Conservation (phyloP, 1,284 basidiomycete genomes). For the Fomitopsis betulina region DNA sequence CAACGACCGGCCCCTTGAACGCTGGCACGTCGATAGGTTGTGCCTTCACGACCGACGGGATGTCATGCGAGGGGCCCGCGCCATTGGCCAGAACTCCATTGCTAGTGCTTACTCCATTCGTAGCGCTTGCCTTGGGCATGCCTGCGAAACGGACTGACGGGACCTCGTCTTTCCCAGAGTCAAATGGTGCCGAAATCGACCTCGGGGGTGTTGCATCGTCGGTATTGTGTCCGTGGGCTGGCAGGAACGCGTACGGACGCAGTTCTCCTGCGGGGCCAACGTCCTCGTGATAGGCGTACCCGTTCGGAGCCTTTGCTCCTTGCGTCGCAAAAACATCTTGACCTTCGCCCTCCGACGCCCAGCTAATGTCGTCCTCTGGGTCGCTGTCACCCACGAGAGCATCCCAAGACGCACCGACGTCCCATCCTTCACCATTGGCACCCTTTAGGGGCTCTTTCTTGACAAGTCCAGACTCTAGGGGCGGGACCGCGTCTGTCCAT, state of each 20-base stretch:
- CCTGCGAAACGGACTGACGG: constrained; percentile 19
- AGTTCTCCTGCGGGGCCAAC: constrained; percentile 30
- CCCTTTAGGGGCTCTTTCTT: constrained; percentile 39
- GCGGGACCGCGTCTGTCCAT: constrained; percentile 67
- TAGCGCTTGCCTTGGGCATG: constrained; percentile 11
- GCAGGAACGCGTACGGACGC: constrained; percentile 16
- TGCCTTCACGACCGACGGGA: constrained; percentile 29
- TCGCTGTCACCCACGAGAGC: constrained; percentile 30
- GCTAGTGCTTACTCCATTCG: constrained; percentile 23
- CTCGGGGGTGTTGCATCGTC: constrained; percentile 9
- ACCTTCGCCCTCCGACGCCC: constrained; percentile 45
- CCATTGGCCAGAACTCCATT: constrained; percentile 21
- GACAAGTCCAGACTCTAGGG: constrained; percentile 50
- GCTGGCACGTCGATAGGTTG: constrained; percentile 29
- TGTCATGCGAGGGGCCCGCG: constrained; percentile 25
- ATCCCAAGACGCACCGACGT: constrained; percentile 53
- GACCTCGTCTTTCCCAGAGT: constrained; percentile 6
- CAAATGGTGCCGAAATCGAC: not conserved
- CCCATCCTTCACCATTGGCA: constrained; percentile 14
- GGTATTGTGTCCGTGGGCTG: constrained; percentile 12
- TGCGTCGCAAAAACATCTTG: constrained; percentile 21
- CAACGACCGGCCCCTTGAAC: constrained; percentile 17
- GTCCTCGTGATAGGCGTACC: constrained; percentile 16
- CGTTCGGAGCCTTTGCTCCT: constrained; percentile 11
- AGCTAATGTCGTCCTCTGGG: constrained; percentile 33